These are phyloP conservation scores for Parascedosporium putredinis DNA, from an alignment of 2,329 filamentous ascomycete species.

Conservation along the genomic window DNA sequence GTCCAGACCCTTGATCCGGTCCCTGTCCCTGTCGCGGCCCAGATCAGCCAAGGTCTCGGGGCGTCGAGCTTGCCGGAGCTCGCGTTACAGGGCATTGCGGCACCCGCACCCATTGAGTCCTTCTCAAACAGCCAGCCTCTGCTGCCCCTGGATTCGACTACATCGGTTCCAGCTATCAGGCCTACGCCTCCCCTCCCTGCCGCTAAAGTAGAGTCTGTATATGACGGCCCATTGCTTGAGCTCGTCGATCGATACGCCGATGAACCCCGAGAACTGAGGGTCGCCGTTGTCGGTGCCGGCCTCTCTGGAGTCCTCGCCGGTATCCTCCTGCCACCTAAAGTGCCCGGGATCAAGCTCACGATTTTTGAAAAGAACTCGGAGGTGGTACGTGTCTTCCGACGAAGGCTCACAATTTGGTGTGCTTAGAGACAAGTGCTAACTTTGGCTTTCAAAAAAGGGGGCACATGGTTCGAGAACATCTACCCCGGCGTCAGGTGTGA, in stretches of 20 bases:
- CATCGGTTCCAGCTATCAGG: no score
- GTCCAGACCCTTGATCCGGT: background rate
- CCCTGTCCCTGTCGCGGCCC: background rate
- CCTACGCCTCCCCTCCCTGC: background rate
- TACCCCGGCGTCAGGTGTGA: constrained; percentile 61
- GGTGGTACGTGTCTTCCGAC: constrained; percentile 46
- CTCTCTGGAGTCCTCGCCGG: constrained; percentile 40
- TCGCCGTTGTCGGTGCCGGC: constrained; percentile 27
- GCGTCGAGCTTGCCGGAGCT: background rate
- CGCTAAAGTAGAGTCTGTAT: background rate
- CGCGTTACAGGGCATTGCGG: background rate
- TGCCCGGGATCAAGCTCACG: constrained; percentile 54
- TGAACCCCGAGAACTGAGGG: constrained; percentile 22
- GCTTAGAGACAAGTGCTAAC: no score
- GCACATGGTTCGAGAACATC: constrained; percentile 43
- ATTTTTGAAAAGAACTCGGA: constrained; percentile 61
- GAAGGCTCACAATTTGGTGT: background rate
- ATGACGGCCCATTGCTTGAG: background rate
- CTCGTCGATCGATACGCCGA: constrained; percentile 23
- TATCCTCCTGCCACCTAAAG: constrained; percentile 55
- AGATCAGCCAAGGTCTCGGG: background rate
- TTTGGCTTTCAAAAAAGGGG: constrained; percentile 23
- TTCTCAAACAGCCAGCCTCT: no score
- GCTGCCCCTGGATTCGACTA: no score
- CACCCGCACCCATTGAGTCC: no score